Evolutionary conservation across 768 basidiomycete species (phyloP), one percentile per base, ranked within the genome.

Genomic region (Lentinus tigrinus): DNA sequence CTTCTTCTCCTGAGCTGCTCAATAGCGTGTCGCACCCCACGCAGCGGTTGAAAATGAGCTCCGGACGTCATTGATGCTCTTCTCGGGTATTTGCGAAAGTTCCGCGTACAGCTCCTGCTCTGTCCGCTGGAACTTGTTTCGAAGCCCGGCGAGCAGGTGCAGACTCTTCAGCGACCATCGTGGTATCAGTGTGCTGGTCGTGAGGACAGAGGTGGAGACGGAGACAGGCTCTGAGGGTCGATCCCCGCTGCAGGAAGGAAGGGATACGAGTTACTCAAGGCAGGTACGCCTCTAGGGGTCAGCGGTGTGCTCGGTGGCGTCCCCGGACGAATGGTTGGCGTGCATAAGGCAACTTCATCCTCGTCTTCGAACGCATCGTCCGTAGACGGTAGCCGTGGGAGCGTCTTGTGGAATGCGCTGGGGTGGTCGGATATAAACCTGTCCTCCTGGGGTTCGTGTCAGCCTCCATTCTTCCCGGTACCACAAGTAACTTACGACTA

Each of bases 1-100:
- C 66, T 89, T 89, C 67, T 70, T 74, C 71, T 86, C 80, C 88
- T 87, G 89, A 0, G 85, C 85, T 0, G 65, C 54, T 11, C 89
- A 65, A 31, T 87, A 74, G 59, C 78, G 79, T 56, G 77, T 74
- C 7, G 85, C 80, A 0, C 85, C 85, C 24, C 73, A 72, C 1
- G 81, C 83, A 1, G 79, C 74, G 1, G 76, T 75, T 10, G 79
- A 53, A 64, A 90, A 91, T 14, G 80, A 72, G 39, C 85, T 69
- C 7, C 88, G 77, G 1, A 85, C 83, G 57, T 89, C 82, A 63
- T 89, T 90, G 57, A 90, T 66, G n/a, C 69, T 70, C 1, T 69
- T 62, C 7, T 69, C 66, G 1, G 81, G 75, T 0, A 83, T 83
- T 19, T 73, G 71, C 2, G 76, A 72, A 2, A 89, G 75, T 61